Evolutionary conservation across 2,329 filamentous ascomycete species (phyloP).

Genomic region (Lithohypha guttulata): DNA sequence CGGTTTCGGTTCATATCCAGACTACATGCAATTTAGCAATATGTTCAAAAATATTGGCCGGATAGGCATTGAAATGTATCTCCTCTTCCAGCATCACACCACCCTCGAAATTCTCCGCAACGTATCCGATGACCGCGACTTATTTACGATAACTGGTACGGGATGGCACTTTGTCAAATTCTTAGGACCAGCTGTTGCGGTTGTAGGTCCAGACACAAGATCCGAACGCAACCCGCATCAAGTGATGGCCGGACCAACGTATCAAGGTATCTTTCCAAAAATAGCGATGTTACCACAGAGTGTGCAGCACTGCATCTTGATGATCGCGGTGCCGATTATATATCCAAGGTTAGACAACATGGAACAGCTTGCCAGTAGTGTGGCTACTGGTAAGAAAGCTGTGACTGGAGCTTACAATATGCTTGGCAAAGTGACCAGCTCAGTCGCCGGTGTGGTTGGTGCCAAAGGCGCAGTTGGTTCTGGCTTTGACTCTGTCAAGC

Average conservation of each 20-base stretch:
- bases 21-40: conserved; percentile 95
- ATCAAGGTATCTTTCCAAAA: conserved; percentile 95
- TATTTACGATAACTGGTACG: conserved; percentile 93
- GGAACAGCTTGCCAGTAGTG: conserved; percentile 80
- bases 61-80: conserved; percentile 92
- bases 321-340: conserved; percentile 80
- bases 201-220: conserved; percentile 81
- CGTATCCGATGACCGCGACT: conserved; percentile 73
- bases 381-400: conserved; percentile 90
- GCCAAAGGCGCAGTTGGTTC: conserved; percentile 86
- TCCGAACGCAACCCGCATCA: conserved; percentile 84
- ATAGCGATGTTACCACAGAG: conserved; percentile 80
- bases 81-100: conserved; percentile 96
- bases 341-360: conserved; percentile 88
- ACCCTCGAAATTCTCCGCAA: conserved; percentile 88
- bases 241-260: conserved; percentile 91
- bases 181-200: conserved; percentile 78
- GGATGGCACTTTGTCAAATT: conserved; percentile 99
- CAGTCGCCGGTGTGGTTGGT: conserved; percentile 87
- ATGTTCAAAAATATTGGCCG: conserved; percentile 98
- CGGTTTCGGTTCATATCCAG: conserved; percentile 91
- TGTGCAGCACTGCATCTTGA: conserved; percentile 95
- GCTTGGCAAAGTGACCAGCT: conserved; percentile 87
- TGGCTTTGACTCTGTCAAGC: conserved; percentile 91
- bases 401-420: conserved; percentile 96